These are phyloP conservation scores for Candida morakotiae DNA, from an alignment of 805 yeast genomes.

Conservation along the genomic window DNA sequence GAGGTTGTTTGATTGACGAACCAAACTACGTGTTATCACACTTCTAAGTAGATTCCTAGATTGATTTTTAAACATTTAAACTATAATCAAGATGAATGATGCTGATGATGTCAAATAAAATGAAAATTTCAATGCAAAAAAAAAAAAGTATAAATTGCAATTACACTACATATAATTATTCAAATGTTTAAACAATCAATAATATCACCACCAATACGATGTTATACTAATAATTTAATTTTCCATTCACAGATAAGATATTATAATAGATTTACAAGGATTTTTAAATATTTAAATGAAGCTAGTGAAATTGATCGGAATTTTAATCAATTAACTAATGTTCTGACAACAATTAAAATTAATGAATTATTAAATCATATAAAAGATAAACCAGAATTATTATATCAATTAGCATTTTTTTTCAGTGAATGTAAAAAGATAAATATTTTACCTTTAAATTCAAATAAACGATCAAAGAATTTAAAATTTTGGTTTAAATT, in stretches of 20 bases:
- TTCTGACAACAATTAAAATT: conserved; percentile 19
- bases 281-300: neutral
- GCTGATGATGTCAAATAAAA: conserved; percentile 3
- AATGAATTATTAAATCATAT: conserved; percentile 20
- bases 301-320: neutral
- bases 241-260: no score
- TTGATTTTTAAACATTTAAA: conserved; percentile 9
- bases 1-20: neutral
- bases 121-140: neutral
- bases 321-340: neutral
- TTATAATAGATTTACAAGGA: neutral
- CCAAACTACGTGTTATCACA: neutral
- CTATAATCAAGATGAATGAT: no score
- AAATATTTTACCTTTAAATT: conserved; percentile 20
- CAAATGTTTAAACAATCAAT: neutral
- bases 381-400: conserved; percentile 23
- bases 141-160: neutral
- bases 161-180: conserved; percentile 1
- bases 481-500: conserved; percentile 9
- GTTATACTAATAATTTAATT: neutral
- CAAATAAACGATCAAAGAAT: conserved; percentile 6
- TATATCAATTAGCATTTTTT: conserved; percentile 26
- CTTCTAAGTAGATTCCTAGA: conserved; percentile 5
- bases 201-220: conserved; percentile 4
- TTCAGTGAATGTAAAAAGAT: conserved; percentile 26